Evolutionary conservation across 306 rosid genomes (phyloP).

Genomic region (Pterocarpus macrocarpus): DNA sequence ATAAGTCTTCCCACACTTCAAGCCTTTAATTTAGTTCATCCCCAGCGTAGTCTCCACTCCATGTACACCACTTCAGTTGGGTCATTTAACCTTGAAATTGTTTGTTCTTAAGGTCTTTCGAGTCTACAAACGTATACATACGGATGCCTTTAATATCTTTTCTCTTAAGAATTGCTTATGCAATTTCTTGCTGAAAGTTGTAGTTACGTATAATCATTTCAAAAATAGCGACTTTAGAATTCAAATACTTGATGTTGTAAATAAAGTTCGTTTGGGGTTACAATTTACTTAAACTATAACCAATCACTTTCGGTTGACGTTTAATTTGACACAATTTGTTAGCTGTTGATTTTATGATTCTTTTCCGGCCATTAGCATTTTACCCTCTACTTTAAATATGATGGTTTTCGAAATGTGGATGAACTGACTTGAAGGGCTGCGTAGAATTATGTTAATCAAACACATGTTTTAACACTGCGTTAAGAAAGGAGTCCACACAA

Average conservation of each 20-base stretch:
- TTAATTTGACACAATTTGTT: too few species aligned
- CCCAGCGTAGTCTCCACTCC: constrained; percentile 36
- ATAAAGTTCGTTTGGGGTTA: too few species aligned
- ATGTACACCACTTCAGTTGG: constrained; percentile 6
- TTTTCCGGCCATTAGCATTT: neutral
- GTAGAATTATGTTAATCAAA: neutral
- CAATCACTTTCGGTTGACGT: too few species aligned
- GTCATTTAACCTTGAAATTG: constrained; percentile 12
- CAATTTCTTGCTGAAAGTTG: too few species aligned
- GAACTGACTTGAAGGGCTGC: neutral
- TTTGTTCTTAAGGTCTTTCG: neutral
- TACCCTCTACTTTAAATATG: neutral
- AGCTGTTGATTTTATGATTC: too few species aligned
- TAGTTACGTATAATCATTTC: too few species aligned
- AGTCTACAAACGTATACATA: neutral
- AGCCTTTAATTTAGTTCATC: constrained; percentile 37
- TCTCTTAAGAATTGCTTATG: too few species aligned
- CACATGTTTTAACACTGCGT: neutral
- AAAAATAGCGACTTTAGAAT: too few species aligned
- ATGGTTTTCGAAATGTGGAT: constrained; percentile 3
- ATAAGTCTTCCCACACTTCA: constrained; percentile 32
- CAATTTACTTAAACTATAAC: too few species aligned
- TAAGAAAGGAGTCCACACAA: neutral
- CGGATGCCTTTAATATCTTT: too few species aligned
- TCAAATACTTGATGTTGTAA: too few species aligned